Evolutionary conservation across 2,329 filamentous ascomycete species (phyloP), one percentile per base, ranked within the genome.

Genomic region (Ceratocystis ficicola): DNA sequence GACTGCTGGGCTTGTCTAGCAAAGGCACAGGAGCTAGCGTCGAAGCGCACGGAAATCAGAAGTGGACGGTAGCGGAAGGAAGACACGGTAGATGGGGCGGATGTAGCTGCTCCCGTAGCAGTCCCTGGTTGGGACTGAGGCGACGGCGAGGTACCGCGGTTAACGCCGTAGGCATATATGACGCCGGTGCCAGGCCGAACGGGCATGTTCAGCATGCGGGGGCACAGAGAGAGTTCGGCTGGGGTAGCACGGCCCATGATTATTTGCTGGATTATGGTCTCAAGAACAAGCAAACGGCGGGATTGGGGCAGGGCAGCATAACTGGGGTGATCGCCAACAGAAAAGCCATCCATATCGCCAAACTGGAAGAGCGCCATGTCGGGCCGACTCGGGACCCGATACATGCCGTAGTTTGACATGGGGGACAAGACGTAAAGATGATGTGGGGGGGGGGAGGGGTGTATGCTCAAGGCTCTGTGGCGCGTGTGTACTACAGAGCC

Each of bases 331-430:
- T 63, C 36, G 44, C 61, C 61, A 20, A 63, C 41, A 20, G 41
- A 63, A 15, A 63, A 63, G 25, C 25, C 44, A 48, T 63, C 61
- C 25, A 63, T 48, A 50, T 63, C 46, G 36, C 61, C 61, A 7
- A 48, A 63, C 61, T 63, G 61, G 44, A 63, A 63, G 61, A 63
- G 61, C 4, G 22, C 61, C 61, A 20, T 32, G 15, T 48, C 61
- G 25, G 61, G 46, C 12, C 61, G 44, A 28, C 61, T 25, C 8
- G 61, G 61, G 25, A 63, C 25, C 17, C 61, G 61, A 44, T 63
- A 63, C 22, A 48, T 48, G 61, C 61, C 61, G 17, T 48, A 63
- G 44, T 50, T 63, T 48, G 61, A 48, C 61, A 63, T 63, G 55
- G 48, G 7, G 20, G 20, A 3, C 17, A n/a, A 59, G 55, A n/a